phyloP scores from a whole-genome alignment of 495 filamentous ascomycete genomes.

The Podospora fimiseda region DNA sequence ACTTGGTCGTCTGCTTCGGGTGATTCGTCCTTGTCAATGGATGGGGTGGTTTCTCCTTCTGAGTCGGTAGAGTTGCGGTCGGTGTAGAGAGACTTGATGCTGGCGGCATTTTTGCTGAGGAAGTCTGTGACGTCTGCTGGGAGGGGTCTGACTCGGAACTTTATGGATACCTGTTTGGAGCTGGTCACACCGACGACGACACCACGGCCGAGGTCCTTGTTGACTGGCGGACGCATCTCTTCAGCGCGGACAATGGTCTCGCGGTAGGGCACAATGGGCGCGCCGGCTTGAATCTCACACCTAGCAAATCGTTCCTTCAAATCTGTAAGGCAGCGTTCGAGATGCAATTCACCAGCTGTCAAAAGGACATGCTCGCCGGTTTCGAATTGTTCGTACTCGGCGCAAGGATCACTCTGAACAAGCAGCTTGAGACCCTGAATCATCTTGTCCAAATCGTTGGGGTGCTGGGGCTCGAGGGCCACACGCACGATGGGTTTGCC shows the following conservation, averaged over 20 bases:
- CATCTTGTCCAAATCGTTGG: slow-evolving; percentile 87
- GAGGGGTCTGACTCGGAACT: slow-evolving; percentile 72
- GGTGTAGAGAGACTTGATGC: slow-evolving; percentile 74
- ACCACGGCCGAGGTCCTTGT: slow-evolving; percentile 83
- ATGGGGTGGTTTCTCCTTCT: slow-evolving; percentile 26
- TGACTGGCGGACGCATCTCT: slow-evolving; percentile 85
- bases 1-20: slow-evolving; percentile 43
- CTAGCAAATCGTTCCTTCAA: slow-evolving; percentile 86
- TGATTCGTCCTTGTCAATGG: slow-evolving; percentile 11
- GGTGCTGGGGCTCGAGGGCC: slow-evolving; percentile 82
- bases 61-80: slow-evolving; percentile 51
- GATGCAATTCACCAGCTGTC: slow-evolving; percentile 89
- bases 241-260: slow-evolving; percentile 81
- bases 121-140: slow-evolving; percentile 78
- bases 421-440: slow-evolving; percentile 79
- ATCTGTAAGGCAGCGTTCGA: slow-evolving; percentile 92
- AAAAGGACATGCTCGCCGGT: slow-evolving; percentile 93
- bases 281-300: slow-evolving; percentile 91
- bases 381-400: slow-evolving; percentile 86
- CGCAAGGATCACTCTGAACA: slow-evolving; percentile 92
- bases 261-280: slow-evolving; percentile 91
- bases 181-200: slow-evolving; percentile 65
- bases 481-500: slow-evolving; percentile 90
- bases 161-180: slow-evolving; percentile 77
- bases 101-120: slow-evolving; percentile 66